Conservation (phyloP, 2,329 filamentous ascomycete genomes). For the Thelonectria blattea region DNA sequence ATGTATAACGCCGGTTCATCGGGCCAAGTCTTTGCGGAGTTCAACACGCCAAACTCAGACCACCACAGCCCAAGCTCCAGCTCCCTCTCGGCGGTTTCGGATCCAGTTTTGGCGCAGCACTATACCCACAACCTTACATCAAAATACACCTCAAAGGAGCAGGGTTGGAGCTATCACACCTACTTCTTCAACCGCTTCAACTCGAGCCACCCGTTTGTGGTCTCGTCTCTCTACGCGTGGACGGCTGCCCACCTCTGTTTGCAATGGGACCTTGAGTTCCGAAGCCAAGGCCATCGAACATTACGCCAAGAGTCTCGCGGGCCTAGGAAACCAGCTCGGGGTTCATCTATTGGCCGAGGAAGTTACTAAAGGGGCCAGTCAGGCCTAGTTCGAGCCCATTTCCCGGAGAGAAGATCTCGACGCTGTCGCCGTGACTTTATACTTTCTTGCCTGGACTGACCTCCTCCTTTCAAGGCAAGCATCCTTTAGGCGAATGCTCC, state of each 20-base stretch:
- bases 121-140: not conserved
- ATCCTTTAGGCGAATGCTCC: not conserved
- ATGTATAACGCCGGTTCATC: too few species aligned
- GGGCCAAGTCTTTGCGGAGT: too few species aligned
- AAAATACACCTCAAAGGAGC: not conserved
- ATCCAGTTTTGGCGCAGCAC: not conserved
- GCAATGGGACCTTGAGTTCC: too few species aligned
- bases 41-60: too few species aligned
- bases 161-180: not conserved
- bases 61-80: not conserved
- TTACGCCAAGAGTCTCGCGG: too few species aligned
- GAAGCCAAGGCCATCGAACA: too few species aligned
- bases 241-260: not conserved
- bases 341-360: too few species aligned
- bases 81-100: not conserved
- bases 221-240: not conserved
- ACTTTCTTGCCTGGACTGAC: not conserved
- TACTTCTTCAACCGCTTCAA: slow-evolving; percentile 1
- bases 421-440: not conserved
- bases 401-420: not conserved
- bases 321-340: too few species aligned
- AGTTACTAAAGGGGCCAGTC: too few species aligned
- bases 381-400: too few species aligned
- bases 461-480: not conserved
- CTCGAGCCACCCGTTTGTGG: not conserved